Evolutionary conservation across 2,329 filamentous ascomycete species (phyloP), one percentile per base, ranked within the genome.

Genomic region (Septoria petroselini): DNA sequence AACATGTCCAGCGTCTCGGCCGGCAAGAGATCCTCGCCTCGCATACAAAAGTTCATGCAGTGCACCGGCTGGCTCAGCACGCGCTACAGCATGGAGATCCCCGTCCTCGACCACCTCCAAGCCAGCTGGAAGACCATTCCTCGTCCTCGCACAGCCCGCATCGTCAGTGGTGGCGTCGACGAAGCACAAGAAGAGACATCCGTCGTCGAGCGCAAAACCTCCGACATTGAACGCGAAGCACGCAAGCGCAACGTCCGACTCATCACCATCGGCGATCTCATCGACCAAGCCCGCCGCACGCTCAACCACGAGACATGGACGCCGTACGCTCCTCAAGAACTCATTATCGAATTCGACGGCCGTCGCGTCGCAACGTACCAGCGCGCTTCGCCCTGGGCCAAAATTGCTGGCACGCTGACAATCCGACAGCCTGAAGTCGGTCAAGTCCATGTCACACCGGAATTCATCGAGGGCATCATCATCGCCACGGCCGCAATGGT

Each of bases 401-500:
- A 47, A 21, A 31, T 27, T 4, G 47, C 47, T 2, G 51, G 51
- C 0, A 47, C 17, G 6, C 15, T 54, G 2, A 30, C 45, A 1
- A 50, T 54, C 12, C 30, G 27, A 9, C 19, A 18, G n/a, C 38
- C 38, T 21, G 40, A 49, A 7, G 15, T 50, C 1, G 41, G 48
- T 2, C 27, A 37, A 17, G 25, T 31, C 12, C 38, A 27, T 17
- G 23, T 48, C 23, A 42, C 46, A 9, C 44, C 46, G 1, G 51
- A 54, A 23, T 54, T 47, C 15, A 18, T 50, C 21, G 51, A 54
- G 14, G 51, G 47, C 8, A 54, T 50, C 15, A 37, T 54, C 3
- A 43, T 50, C 9, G 47, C 51, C 3, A 47, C 41, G 1, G 47
- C 39, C 4, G 46, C 51, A 12, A 54, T 54, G 46, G 51, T 49